Evolutionary conservation across 1,284 basidiomycete species (phyloP).

Genomic region (Cutaneotrichosporon sp.): DNA sequence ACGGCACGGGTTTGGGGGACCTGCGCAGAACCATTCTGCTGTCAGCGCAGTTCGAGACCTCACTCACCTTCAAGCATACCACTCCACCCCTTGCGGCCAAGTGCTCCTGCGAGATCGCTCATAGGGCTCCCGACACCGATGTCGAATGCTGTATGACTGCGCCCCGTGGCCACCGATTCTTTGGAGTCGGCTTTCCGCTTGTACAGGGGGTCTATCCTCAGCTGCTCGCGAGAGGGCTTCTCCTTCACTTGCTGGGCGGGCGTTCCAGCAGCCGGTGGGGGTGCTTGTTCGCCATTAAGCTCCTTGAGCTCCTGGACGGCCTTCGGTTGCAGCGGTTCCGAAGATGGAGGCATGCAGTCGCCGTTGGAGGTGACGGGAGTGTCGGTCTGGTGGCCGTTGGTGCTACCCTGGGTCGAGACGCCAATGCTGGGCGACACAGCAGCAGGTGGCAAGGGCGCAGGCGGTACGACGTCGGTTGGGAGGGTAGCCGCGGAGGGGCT

Average conservation of each 20-base stretch:
- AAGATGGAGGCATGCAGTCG: not conserved
- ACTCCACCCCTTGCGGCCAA: constrained; percentile 40
- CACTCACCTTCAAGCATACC: constrained; percentile 50
- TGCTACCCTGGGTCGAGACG: not conserved
- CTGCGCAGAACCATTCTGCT: constrained; percentile 47
- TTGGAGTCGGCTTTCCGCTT: not conserved
- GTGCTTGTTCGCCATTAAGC: not conserved
- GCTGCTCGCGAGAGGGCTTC: not conserved
- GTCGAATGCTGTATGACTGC: not conserved
- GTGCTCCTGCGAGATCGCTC: not conserved
- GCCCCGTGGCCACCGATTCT: not conserved
- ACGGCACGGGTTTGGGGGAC: constrained; percentile 10
- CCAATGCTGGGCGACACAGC: not conserved
- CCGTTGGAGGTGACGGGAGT: not conserved
- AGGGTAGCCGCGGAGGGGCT: no score
- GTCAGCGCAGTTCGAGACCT: constrained; percentile 9
- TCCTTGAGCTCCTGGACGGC: not conserved
- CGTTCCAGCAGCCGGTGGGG: not conserved
- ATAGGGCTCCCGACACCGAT: constrained; percentile 10
- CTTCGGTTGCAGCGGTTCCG: not conserved
- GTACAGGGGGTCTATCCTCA: not conserved
- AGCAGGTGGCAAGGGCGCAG: not conserved
- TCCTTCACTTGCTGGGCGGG: not conserved
- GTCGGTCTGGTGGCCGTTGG: not conserved
- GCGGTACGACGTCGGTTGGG: no score